These are phyloP conservation scores for Phlebiopsis flavidoalba DNA, from an alignment of 768 basidiomycete genomes.

Conservation along the genomic window DNA sequence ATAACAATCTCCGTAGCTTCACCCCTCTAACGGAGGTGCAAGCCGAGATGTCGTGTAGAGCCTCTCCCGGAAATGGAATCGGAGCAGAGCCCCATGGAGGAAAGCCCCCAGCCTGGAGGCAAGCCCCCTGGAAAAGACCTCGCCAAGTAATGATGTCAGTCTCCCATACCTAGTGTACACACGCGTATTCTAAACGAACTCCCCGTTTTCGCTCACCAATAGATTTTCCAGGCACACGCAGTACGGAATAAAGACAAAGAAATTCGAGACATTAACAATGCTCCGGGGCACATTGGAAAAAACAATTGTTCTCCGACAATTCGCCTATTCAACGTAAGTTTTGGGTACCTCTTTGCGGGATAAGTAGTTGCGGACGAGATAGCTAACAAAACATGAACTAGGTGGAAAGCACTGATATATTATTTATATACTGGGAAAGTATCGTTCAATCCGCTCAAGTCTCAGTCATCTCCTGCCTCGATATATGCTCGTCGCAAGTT, in stretches of 20 bases:
- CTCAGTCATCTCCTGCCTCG: background rate
- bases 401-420: background rate
- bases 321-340: background rate
- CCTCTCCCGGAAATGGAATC: no score
- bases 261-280: background rate
- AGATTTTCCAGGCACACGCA: background rate
- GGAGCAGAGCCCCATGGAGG: no score
- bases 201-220: no score
- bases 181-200: no score
- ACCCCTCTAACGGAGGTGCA: no score
- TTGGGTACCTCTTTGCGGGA: background rate
- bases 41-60: no score
- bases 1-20: background rate
- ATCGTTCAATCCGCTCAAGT: background rate
- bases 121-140: no score
- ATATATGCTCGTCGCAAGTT: background rate
- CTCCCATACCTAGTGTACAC: no score
- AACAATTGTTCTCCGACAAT: background rate
- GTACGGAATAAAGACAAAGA: background rate
- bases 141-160: no score
- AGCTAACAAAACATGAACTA: background rate
- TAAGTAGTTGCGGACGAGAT: no score
- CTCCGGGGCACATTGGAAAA: background rate
- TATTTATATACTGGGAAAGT: background rate
- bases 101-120: no score